A percentile compares a stretch with the other conserved stretches of the same genome.
Conservation (phyloP, 441 rosid species). For the Viola pubescens region DNA sequence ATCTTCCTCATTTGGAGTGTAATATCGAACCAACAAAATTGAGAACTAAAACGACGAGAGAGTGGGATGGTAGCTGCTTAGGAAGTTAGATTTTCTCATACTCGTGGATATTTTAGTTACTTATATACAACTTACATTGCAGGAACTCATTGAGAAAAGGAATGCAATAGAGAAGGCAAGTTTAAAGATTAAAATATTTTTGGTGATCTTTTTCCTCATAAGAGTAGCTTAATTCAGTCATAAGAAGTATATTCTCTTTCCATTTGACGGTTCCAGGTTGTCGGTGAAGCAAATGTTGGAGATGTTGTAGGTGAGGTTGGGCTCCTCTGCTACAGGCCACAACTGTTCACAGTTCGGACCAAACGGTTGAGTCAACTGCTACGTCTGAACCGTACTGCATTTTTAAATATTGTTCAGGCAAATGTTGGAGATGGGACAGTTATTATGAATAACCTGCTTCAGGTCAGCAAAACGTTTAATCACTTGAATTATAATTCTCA, state of each 20-base stretch:
- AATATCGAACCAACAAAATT: too few relatives aligned
- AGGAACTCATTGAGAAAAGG: conserved; percentile 51
- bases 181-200: conserved; percentile 1
- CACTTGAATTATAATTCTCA: not conserved
- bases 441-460: conserved; percentile 85
- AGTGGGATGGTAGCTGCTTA: not conserved
- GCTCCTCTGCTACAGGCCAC: conserved; percentile 80
- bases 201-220: conserved; percentile 3
- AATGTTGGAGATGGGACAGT: conserved; percentile 86
- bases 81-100: conserved; percentile 1
- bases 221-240: conserved; percentile 5
- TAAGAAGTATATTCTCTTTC: conserved; percentile 1
- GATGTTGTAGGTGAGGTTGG: conserved; percentile 75
- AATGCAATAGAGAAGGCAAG: conserved; percentile 70
- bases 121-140: conserved; percentile 21
- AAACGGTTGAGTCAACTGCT: conserved; percentile 72
- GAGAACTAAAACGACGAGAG: too few relatives aligned
- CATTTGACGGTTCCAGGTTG: conserved; percentile 34
- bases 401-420: conserved; percentile 66
- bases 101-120: conserved; percentile 14
- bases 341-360: conserved; percentile 75
- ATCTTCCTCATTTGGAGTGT: too few relatives aligned
- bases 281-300: conserved; percentile 61
- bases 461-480: conserved; percentile 31
- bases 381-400: conserved; percentile 73